phyloP scores from a whole-genome alignment of 2,329 filamentous ascomycete genomes.

The Diaporthe helianthi region DNA sequence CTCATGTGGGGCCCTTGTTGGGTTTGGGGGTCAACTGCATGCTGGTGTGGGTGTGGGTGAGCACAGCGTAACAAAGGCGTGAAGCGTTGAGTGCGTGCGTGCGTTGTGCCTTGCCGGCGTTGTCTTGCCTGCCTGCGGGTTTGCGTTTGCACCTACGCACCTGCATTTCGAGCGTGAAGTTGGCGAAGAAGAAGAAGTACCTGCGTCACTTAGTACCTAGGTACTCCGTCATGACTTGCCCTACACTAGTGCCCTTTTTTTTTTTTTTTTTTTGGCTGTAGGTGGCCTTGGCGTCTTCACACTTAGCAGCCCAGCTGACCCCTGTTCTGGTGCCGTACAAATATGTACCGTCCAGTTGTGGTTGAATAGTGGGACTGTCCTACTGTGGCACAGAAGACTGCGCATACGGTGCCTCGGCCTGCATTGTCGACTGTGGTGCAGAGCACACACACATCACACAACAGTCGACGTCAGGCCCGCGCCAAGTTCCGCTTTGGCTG shows the following conservation, averaged over 20 bases:
- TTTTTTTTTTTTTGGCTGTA: too few relatives aligned
- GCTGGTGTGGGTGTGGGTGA: constrained; percentile 1
- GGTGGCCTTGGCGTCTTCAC: background rate
- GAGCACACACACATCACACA: constrained; percentile 1
- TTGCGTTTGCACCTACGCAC: background rate
- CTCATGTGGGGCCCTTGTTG: background rate
- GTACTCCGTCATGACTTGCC: too few relatives aligned
- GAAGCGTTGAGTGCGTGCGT: background rate
- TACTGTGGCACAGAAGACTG: background rate
- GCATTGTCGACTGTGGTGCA: background rate
- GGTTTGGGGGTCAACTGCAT: background rate
- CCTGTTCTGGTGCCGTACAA: background rate
- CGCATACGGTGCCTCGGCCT: constrained; percentile 11
- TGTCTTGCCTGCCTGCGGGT: constrained; percentile 10
- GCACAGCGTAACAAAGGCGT: background rate
- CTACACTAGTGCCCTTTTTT: too few relatives aligned
- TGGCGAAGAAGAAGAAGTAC: background rate
- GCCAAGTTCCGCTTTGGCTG: constrained; percentile 17
- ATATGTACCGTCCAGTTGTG: constrained; percentile 9
- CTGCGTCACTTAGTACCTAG: too few relatives aligned
- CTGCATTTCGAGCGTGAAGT: background rate
- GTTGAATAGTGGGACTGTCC: constrained; percentile 8
- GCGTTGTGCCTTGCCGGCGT: background rate
- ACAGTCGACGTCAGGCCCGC: constrained; percentile 9
- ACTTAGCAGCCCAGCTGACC: background rate